These are phyloP conservation scores for Chamaenerion angustifolium DNA, from an alignment of 345 rosid species.

Conservation along the genomic window DNA sequence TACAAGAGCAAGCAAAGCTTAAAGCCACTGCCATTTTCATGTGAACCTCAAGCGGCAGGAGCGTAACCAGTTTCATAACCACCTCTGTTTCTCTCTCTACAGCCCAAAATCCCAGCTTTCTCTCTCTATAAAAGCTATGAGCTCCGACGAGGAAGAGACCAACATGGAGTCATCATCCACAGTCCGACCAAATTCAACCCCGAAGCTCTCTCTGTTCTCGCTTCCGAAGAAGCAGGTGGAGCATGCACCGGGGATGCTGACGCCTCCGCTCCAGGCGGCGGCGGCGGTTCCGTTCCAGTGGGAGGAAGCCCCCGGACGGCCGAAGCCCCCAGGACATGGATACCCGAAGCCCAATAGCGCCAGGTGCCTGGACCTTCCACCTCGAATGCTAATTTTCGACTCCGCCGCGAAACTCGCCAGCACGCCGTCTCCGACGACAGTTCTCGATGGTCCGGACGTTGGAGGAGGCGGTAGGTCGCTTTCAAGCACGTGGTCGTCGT, in stretches of 20 bases:
- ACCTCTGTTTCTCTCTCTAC: too few relatives aligned
- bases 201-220: slow-evolving; percentile 42
- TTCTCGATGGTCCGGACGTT: slow-evolving; percentile 40
- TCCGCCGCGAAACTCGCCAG: slow-evolving; percentile 11
- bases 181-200: slow-evolving; percentile 3
- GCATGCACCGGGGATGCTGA: slow-evolving; percentile 22
- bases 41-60: too few relatives aligned
- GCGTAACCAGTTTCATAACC: too few relatives aligned
- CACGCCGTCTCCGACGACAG: slow-evolving; percentile 39
- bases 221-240: slow-evolving; percentile 30
- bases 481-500: slow-evolving; percentile 20
- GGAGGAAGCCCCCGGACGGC: slow-evolving; percentile 94
- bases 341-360: slow-evolving; percentile 10
- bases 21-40: too few relatives aligned
- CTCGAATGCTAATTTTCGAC: slow-evolving; percentile 22
- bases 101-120: too few relatives aligned
- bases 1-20: too few relatives aligned
- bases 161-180: too few relatives aligned
- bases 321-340: slow-evolving; percentile 23
- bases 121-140: too few relatives aligned
- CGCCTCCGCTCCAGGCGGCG: slow-evolving; percentile 46
- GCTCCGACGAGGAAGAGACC: too few relatives aligned
- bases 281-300: slow-evolving; percentile 73
- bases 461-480: slow-evolving; percentile 11
- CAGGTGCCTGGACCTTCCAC: slow-evolving; percentile 54